Conservation (phyloP, 768 basidiomycete genomes). For the Russula lepida region DNA sequence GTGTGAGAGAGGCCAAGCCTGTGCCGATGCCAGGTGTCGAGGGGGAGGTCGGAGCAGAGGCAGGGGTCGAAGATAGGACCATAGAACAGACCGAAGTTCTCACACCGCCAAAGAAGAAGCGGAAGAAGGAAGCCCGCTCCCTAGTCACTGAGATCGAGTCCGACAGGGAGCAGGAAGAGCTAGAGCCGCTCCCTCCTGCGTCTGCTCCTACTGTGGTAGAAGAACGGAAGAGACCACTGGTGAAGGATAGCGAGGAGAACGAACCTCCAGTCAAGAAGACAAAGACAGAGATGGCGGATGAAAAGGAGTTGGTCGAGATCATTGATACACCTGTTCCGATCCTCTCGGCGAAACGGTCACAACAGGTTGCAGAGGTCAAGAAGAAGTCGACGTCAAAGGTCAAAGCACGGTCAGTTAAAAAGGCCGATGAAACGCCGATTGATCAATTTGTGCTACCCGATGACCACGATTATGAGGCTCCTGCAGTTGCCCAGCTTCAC, state of each 20-base stretch:
- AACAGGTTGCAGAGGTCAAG: constrained; percentile 21
- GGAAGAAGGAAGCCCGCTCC: constrained; percentile 41
- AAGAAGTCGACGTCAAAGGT: constrained; percentile 37
- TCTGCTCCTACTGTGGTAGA: constrained; percentile 15
- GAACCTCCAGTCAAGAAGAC: constrained; percentile 40
- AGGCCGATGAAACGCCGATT: constrained; percentile 24
- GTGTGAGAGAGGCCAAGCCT: constrained; percentile 28
- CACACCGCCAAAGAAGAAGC: constrained; percentile 50
- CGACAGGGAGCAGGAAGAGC: constrained; percentile 45
- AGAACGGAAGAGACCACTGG: constrained; percentile 26
- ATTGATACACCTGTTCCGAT: constrained; percentile 14
- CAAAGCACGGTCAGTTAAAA: constrained; percentile 30
- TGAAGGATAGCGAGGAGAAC: constrained; percentile 28
- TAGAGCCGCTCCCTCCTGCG: constrained; percentile 16
- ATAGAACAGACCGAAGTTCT: constrained; percentile 31
- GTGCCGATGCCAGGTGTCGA: constrained; percentile 23
- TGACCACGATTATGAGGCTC: constrained; percentile 40
- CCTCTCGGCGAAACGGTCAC: constrained; percentile 9
- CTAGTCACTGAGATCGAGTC: constrained; percentile 44
- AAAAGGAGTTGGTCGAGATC: constrained; percentile 16
- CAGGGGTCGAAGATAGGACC: constrained; percentile 20
- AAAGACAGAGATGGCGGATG: constrained; percentile 20
- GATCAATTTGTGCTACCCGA: constrained; percentile 47
- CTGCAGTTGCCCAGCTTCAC: constrained; percentile 43
- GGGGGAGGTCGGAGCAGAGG: constrained; percentile 27